Percentiles rank a stretch among this genome's conserved stretches.
Evolutionary conservation across 768 basidiomycete species (phyloP).

Genomic region (Amylocystis lapponica): DNA sequence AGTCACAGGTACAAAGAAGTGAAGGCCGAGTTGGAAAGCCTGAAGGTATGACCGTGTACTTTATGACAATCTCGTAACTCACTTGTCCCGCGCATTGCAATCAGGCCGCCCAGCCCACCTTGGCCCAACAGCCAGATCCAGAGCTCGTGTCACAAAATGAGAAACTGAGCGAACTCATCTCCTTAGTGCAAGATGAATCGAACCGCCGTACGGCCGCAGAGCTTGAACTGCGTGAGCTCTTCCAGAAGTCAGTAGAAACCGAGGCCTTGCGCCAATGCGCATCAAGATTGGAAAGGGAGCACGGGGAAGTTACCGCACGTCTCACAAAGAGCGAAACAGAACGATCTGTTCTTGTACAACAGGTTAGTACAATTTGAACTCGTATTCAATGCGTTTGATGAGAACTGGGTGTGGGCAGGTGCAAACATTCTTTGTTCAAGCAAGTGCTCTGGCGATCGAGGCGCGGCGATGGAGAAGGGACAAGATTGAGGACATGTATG

Average conservation of each 20-base stretch:
- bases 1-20: constrained; percentile 9
- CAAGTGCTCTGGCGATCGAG: background rate
- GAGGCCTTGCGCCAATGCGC: constrained; percentile 7
- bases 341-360: background rate
- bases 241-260: constrained; percentile 6
- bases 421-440: background rate
- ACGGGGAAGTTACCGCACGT: background rate
- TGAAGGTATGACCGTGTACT: constrained; percentile 7
- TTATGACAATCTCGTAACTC: too few relatives aligned
- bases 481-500: background rate
- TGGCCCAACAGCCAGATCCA: too few relatives aligned
- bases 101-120: too few relatives aligned
- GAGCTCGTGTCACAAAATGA: background rate
- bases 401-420: background rate
- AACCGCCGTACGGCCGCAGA: background rate
- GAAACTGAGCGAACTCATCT: background rate
- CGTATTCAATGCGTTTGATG: background rate
- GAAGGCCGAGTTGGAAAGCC: constrained; percentile 7
- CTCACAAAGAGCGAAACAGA: background rate
- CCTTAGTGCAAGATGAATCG: background rate
- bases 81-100: too few relatives aligned
- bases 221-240: background rate
- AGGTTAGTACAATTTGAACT: background rate
- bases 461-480: background rate
- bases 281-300: background rate